These are phyloP conservation scores for Pezicula neosporulosa DNA, from an alignment of 2,329 filamentous ascomycete genomes.

Conservation along the genomic window DNA sequence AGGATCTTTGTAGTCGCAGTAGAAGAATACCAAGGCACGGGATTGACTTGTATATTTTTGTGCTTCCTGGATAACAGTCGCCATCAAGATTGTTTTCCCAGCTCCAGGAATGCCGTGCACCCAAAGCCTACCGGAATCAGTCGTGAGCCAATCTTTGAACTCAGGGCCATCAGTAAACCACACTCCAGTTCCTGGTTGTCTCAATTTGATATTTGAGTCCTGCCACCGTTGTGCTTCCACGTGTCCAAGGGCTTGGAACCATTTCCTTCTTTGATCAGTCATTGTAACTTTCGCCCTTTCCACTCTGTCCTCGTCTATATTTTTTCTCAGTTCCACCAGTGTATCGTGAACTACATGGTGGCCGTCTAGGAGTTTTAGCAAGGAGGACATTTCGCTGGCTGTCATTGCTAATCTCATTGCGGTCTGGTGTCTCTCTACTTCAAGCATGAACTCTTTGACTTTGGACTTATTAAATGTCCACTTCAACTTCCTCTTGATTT, in stretches of 20 bases:
- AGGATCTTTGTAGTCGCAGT: constrained; percentile 27
- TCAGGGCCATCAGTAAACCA: constrained; percentile 16
- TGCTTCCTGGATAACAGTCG: constrained; percentile 6
- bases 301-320: not conserved
- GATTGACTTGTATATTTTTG: not conserved
- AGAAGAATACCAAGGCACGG: constrained; percentile 21
- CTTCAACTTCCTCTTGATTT: constrained; percentile 2
- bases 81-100: constrained; percentile 16
- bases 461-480: constrained; percentile 10
- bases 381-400: constrained; percentile 4
- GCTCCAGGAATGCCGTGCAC: constrained; percentile 17
- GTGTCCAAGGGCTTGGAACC: constrained; percentile 5
- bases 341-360: not conserved
- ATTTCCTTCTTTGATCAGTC: not conserved
- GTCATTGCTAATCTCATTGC: constrained; percentile 12
- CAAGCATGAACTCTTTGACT: constrained; percentile 7
- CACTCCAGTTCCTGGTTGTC: constrained; percentile 14
- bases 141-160: constrained; percentile 8
- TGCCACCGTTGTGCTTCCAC: constrained; percentile 8
- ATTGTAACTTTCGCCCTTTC: not conserved
- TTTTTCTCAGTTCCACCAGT: not conserved
- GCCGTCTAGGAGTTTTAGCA: not conserved
- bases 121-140: constrained; percentile 12
- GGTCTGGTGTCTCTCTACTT: constrained; percentile 13
- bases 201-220: constrained; percentile 6